Percentiles rank a stretch among this genome's conserved stretches.
Evolutionary conservation across 352 stramenopile genomes (phyloP).

Genomic region (Globisporangium takayamanum): DNA sequence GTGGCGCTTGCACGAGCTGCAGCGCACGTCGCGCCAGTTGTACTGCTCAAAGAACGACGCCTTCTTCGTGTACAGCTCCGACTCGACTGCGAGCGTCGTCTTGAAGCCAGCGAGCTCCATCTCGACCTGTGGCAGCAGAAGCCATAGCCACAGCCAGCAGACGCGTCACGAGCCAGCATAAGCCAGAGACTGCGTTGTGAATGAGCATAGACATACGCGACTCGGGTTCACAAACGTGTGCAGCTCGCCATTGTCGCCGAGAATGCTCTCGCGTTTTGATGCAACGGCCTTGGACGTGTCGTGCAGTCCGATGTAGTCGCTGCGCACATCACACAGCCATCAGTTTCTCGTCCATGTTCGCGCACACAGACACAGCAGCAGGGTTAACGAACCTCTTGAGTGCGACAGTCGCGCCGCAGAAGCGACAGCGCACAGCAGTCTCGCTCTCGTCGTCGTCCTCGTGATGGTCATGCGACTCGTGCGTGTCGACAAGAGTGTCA

Average conservation of each 20-base stretch:
- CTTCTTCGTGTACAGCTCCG: constrained; percentile 61
- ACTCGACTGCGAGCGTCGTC: constrained; percentile 42
- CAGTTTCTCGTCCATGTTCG: not conserved
- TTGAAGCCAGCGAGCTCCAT: constrained; percentile 77
- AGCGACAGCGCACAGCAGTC: constrained; percentile 62
- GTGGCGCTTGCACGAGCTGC: constrained; percentile 65
- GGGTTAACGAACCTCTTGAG: constrained; percentile 39
- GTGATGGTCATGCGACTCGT: constrained; percentile 12
- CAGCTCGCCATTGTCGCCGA: constrained; percentile 48
- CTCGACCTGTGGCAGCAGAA: constrained; percentile 34
- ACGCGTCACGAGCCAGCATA: no score
- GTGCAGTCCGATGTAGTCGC: constrained; percentile 63
- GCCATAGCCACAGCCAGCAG: no score
- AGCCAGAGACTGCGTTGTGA: not conserved
- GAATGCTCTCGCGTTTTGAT: constrained; percentile 33
- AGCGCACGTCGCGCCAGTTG: constrained; percentile 75
- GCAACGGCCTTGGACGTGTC: constrained; percentile 71
- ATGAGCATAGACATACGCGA: constrained; percentile 25
- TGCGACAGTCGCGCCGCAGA: constrained; percentile 64
- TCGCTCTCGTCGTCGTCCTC: constrained; percentile 16
- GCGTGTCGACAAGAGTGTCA: not conserved
- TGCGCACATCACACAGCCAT: constrained; percentile 14
- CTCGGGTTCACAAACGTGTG: constrained; percentile 78
- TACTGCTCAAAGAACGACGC: constrained; percentile 80
- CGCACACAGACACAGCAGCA: no score